Conservation (phyloP, 257 asterid species). For the Paraleonurus japonicus region DNA sequence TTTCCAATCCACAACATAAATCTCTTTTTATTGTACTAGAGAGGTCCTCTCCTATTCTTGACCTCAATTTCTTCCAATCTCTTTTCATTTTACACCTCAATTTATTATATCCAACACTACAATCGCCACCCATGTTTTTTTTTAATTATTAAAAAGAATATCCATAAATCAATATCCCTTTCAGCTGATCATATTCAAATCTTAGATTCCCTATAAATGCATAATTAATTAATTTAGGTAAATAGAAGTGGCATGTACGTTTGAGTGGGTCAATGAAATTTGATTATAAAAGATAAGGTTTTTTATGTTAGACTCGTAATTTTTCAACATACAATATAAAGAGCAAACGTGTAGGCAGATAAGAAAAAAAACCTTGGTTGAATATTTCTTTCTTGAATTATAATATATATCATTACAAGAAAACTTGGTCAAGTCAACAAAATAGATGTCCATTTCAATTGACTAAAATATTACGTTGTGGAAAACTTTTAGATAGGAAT, state of each 20-base stretch:
- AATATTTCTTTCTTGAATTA: background rate
- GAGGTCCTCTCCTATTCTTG: background rate
- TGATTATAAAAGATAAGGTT: background rate
- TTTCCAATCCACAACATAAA: slow-evolving; percentile 1
- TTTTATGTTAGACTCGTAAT: background rate
- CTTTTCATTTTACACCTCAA: background rate
- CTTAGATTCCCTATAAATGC: background rate
- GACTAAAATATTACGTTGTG: background rate
- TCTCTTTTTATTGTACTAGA: background rate
- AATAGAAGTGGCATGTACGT: background rate
- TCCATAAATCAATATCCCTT: background rate
- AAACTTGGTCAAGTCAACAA: slow-evolving; percentile 27
- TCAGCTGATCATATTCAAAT: background rate
- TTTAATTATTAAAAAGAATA: background rate
- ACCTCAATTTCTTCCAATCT: background rate
- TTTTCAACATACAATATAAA: background rate
- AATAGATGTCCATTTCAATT: slow-evolving; percentile 10
- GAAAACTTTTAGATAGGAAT: background rate
- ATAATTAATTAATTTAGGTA: background rate
- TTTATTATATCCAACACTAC: background rate
- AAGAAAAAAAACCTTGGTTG: background rate
- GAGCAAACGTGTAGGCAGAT: slow-evolving; percentile 27
- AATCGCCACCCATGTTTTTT: background rate
- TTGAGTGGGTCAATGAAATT: background rate
- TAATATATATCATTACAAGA: background rate